Evolutionary conservation across 1,284 basidiomycete genomes (phyloP).

Genomic region (Boletus semigastroideus): DNA sequence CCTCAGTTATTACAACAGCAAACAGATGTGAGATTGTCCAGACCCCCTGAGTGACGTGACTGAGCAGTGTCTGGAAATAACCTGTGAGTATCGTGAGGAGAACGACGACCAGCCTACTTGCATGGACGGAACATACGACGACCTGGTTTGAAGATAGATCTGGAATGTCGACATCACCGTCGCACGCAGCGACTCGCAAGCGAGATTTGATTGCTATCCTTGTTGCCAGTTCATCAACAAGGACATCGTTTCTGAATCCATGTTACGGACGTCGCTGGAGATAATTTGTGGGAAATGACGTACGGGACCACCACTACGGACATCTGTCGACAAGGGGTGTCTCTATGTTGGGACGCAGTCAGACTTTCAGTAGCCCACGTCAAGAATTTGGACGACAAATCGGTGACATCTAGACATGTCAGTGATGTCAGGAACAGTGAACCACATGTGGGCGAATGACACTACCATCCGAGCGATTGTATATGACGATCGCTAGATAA

Average conservation of each 20-base stretch:
- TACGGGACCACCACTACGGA: slow-evolving; percentile 26
- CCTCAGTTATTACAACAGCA: slow-evolving; percentile 44
- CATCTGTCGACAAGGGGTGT: slow-evolving; percentile 4
- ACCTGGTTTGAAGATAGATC: slow-evolving; percentile 38
- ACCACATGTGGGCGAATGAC: background rate
- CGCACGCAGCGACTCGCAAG: slow-evolving; percentile 25
- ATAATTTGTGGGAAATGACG: slow-evolving; percentile 1
- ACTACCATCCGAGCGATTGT: slow-evolving; percentile 24
- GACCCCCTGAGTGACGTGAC: slow-evolving; percentile 33
- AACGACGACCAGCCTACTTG: slow-evolving; percentile 23
- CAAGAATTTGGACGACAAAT: slow-evolving; percentile 24
- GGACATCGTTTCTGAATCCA: slow-evolving; percentile 13
- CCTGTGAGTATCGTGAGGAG: slow-evolving; percentile 10
- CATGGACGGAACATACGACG: slow-evolving; percentile 38
- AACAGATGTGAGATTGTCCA: slow-evolving; percentile 41
- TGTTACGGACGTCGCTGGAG: slow-evolving; percentile 3
- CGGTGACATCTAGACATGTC: slow-evolving; percentile 15
- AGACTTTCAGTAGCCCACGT: slow-evolving; percentile 15
- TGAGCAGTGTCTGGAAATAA: slow-evolving; percentile 29
- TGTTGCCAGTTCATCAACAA: slow-evolving; percentile 16
- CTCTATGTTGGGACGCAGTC: background rate
- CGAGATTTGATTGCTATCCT: slow-evolving; percentile 17
- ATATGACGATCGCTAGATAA: slow-evolving; percentile 19
- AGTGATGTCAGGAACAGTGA: slow-evolving; percentile 6
- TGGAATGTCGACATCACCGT: slow-evolving; percentile 16